Evolutionary conservation across 2,329 filamentous ascomycete species (phyloP).

Genomic region (Arthrobotrys pseudoclavata): DNA sequence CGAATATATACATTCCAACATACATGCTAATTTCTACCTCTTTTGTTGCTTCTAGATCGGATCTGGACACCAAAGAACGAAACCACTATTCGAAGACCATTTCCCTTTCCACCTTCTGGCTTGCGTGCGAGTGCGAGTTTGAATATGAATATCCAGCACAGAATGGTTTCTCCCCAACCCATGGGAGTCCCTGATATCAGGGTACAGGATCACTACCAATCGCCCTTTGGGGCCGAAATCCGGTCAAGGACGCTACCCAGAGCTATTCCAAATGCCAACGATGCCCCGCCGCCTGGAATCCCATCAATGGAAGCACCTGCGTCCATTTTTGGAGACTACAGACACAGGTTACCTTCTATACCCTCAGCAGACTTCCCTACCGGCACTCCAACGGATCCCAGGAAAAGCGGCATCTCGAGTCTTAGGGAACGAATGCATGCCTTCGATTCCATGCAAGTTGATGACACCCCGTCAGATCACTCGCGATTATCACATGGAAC

Average conservation of each 20-base stretch:
- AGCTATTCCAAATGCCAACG: slow-evolving; percentile 58
- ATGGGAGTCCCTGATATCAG: slow-evolving; percentile 59
- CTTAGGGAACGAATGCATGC: slow-evolving; percentile 52
- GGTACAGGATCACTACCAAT: slow-evolving; percentile 54
- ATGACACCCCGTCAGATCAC: slow-evolving; percentile 30
- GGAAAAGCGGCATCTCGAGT: slow-evolving; percentile 55
- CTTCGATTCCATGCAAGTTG: slow-evolving; percentile 56
- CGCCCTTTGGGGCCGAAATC: slow-evolving; percentile 33
- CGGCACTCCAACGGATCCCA: slow-evolving; percentile 32
- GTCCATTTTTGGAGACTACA: slow-evolving; percentile 56
- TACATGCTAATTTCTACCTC: not conserved
- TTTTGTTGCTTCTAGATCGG: not conserved
- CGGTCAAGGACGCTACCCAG: slow-evolving; percentile 46
- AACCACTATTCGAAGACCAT: not conserved
- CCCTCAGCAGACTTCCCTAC: slow-evolving; percentile 38
- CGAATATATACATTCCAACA: not conserved
- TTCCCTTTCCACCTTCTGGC: slow-evolving; percentile 8
- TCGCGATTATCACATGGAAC: slow-evolving; percentile 27
- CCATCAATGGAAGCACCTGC: slow-evolving; percentile 56
- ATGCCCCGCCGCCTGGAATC: slow-evolving; percentile 47
- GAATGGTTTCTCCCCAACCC: slow-evolving; percentile 51
- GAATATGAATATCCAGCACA: slow-evolving; percentile 57
- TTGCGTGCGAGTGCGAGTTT: slow-evolving; percentile 4
- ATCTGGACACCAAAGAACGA: not conserved
- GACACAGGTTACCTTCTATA: slow-evolving; percentile 45